Evolutionary conservation across 208 protist genomes (phyloP), one percentile per base, ranked within the genome.

Genomic region (Phytomonas sp.): DNA sequence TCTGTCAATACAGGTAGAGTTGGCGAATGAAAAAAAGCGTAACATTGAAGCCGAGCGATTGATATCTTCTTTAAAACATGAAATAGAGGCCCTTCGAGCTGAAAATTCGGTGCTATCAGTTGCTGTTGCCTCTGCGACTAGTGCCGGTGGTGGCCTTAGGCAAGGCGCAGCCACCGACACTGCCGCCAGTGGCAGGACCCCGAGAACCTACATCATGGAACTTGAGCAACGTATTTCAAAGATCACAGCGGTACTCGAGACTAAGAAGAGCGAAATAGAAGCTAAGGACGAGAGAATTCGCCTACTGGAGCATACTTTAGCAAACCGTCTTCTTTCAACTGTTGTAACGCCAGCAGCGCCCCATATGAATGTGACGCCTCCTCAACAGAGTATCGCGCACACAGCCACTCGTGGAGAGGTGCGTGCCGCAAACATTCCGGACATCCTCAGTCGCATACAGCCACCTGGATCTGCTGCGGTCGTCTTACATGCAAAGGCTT

Each of bases 271-370:
- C 6, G 84, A 89, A 56, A 51, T 91, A 32, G 77, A 77, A 30
- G 65, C 60, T 8, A 83, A 89, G 36, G 83, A 93, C 30, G 82
- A 89, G 69, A 82, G 89, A n/a, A 85, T 93, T 67, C 86, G 87
- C 1, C 77, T 91, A 71, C 76, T 95, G 28, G 84, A 95, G 60
- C 79, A 87, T 68, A 87, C 82, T n/a, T 81, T 95, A 7, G 89
- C 80, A 1, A 84, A 95, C 60, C 78, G 85, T 60, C 43, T 93
- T 13, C 79, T 94, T 17, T 62, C 40, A 20, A 51, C 40, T 20
- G 40, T 51, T 23, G 40, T 51, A 15, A 4, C 40, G 40, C 40
- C 40, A 15, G 40, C 40, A 23, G 40, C 40, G 40, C 13, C 40
- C 9, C 1, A 6, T 51, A 51, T 15, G 13, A 59, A 33, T 20